Percentiles rank a stretch among this genome's conserved stretches.
Conservation (phyloP, 768 basidiomycete genomes). For the Hemileccinum impolitum region DNA sequence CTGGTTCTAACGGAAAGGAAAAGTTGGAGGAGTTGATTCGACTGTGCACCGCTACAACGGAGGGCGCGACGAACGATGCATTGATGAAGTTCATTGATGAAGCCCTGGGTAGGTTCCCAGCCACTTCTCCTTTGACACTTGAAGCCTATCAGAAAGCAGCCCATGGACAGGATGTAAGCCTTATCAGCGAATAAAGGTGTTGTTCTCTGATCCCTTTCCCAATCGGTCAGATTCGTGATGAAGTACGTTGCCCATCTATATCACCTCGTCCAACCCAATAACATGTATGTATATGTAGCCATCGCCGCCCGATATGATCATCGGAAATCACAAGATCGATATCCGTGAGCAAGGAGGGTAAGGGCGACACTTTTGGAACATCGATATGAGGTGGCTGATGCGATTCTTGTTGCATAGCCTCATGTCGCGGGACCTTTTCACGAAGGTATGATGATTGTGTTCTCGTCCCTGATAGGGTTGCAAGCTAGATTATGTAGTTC, state of each 20-base stretch:
- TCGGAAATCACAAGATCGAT: conserved; percentile 8
- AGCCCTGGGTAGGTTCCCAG: conserved; percentile 41
- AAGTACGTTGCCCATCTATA: conserved; percentile 29
- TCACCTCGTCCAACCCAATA: not conserved
- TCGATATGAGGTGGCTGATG: not conserved
- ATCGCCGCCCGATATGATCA: not conserved
- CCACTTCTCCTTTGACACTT: not conserved
- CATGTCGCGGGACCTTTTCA: conserved; percentile 28
- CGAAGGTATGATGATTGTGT: conserved; percentile 9
- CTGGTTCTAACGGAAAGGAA: conserved; percentile 36
- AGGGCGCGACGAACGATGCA: conserved; percentile 22
- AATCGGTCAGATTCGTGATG: conserved; percentile 36
- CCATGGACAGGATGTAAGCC: conserved; percentile 28
- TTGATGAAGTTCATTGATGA: conserved; percentile 45
- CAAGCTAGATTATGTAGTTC: conserved; percentile 31
- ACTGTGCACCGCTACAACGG: conserved; percentile 28
- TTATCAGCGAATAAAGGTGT: not conserved
- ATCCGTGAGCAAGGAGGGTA: conserved; percentile 21
- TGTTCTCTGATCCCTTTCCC: conserved; percentile 34
- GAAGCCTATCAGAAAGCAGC: conserved; percentile 36
- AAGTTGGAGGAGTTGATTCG: conserved; percentile 37
- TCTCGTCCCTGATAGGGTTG: conserved; percentile 8
- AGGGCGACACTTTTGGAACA: not conserved
- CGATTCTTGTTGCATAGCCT: conserved; percentile 23
- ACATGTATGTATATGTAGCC: conserved; percentile 10